These are phyloP conservation scores for Parasitella parasitica DNA, from an alignment of 371 early-diverging fungal genomes.

Conservation along the genomic window DNA sequence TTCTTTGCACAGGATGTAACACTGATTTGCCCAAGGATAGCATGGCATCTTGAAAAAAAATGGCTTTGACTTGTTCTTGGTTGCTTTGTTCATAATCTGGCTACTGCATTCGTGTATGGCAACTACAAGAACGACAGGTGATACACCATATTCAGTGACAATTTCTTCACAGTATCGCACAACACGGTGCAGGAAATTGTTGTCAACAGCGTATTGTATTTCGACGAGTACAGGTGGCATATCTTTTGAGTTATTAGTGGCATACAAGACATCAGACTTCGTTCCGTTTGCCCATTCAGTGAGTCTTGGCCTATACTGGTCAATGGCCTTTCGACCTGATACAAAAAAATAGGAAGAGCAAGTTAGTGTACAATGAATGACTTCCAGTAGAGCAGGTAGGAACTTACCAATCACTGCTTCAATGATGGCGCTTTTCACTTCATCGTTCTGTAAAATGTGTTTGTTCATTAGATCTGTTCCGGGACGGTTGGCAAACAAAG, in stretches of 20 bases:
- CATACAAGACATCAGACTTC: slow-evolving; percentile 5
- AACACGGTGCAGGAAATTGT: not conserved
- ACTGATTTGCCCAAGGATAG: not conserved
- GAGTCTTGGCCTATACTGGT: not conserved
- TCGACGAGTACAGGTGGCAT: slow-evolving; percentile 1
- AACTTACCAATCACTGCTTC: too few species aligned
- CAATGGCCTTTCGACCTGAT: not conserved
- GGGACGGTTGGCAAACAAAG: too few species aligned
- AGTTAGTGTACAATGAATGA: too few species aligned
- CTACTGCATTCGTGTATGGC: not conserved
- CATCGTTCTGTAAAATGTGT: too few species aligned
- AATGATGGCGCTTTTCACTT: too few species aligned
- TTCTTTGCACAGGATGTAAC: not conserved
- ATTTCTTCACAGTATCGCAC: not conserved
- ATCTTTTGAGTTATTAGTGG: not conserved
- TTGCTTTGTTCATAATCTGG: not conserved
- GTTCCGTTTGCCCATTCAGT: slow-evolving; percentile 6
- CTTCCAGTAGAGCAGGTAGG: too few species aligned
- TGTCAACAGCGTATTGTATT: slow-evolving; percentile 3
- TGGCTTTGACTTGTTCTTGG: not conserved
- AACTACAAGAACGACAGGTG: not conserved
- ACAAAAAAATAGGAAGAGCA: too few species aligned
- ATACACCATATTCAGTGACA: not conserved
- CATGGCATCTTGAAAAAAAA: not conserved
- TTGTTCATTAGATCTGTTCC: too few species aligned